Conservation (phyloP, 192 early-diverging fungal genomes). For the Coemansia sp. region DNA sequence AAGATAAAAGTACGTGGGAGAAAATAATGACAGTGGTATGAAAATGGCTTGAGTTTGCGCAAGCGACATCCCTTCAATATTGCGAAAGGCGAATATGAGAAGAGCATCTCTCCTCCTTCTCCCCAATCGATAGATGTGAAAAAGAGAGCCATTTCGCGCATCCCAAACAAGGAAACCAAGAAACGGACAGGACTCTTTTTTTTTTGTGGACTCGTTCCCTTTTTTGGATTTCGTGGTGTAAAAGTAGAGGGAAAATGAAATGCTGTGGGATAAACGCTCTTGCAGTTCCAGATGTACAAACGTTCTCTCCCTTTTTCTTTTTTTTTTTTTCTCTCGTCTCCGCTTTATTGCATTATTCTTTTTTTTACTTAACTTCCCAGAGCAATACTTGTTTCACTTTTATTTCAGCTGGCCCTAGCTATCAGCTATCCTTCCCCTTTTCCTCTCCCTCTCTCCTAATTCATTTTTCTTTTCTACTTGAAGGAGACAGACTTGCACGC, state of each 20-base stretch:
- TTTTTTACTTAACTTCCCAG: constrained; percentile 2
- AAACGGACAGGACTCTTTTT: neutral
- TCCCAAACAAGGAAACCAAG: constrained; percentile 8
- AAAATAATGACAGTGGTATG: too few relatives aligned
- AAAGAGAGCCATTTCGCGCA: neutral
- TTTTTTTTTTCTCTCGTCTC: neutral
- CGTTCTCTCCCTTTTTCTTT: neutral
- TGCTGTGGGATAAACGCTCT: neutral
- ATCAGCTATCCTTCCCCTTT: neutral
- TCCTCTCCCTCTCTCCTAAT: neutral
- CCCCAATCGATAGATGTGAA: neutral
- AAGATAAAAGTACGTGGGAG: neutral
- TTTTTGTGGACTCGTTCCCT: neutral
- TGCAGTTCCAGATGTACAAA: neutral
- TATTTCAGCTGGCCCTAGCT: neutral
- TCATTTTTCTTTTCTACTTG: neutral
- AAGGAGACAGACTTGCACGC: neutral
- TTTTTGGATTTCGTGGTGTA: constrained; percentile 7
- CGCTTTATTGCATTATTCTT: constrained; percentile 4
- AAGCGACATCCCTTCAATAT: neutral
- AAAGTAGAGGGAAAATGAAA: neutral
- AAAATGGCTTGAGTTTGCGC: neutral
- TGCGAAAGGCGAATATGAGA: neutral
- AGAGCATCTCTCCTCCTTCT: neutral
- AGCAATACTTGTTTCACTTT: neutral